A percentile compares a stretch with the other conserved stretches of the same genome.
Evolutionary conservation across 2,329 filamentous ascomycete genomes (phyloP).

Genomic region (Aspergillus carbonarius): DNA sequence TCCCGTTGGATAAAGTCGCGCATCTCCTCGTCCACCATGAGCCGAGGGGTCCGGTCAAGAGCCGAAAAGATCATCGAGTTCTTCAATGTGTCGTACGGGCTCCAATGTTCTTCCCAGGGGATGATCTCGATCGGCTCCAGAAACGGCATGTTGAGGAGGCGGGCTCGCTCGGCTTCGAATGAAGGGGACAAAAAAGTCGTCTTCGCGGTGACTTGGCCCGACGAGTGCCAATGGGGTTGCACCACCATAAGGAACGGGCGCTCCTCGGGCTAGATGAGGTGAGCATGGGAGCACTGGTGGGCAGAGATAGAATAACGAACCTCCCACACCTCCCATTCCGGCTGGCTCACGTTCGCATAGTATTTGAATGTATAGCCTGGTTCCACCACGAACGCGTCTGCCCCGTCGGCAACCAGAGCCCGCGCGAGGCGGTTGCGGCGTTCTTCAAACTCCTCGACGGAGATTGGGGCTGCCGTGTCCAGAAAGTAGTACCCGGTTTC

Average conservation of each 20-base stretch:
- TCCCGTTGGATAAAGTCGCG: constrained; percentile 63
- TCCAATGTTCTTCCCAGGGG: constrained; percentile 64
- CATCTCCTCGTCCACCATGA: constrained; percentile 67
- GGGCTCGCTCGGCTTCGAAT: constrained; percentile 61
- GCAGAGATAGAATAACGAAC: constrained; percentile 9
- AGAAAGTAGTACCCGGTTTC: constrained; percentile 20
- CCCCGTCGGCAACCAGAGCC: constrained; percentile 52
- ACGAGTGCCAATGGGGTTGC: constrained; percentile 43
- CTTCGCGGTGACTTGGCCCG: constrained; percentile 50
- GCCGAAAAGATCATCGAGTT: constrained; percentile 43
- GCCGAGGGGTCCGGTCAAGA: constrained; percentile 27
- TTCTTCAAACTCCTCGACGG: constrained; percentile 53
- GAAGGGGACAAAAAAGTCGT: constrained; percentile 60
- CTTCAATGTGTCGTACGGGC: constrained; percentile 59
- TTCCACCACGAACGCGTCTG: constrained; percentile 62
- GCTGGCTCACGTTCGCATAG: constrained; percentile 62
- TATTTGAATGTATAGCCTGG: constrained; percentile 66
- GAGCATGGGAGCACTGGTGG: neutral
- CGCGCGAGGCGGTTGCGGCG: constrained; percentile 58
- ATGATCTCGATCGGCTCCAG: constrained; percentile 54
- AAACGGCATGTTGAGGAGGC: constrained; percentile 59
- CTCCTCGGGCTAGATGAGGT: constrained; percentile 54
- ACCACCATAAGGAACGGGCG: constrained; percentile 64
- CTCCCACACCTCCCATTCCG: constrained; percentile 63
- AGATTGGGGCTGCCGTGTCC: constrained; percentile 47